Percentiles rank a stretch among this genome's conserved stretches.
phyloP scores from a whole-genome alignment of 2,329 filamentous ascomycete genomes.

The Penicillium nordicum region DNA sequence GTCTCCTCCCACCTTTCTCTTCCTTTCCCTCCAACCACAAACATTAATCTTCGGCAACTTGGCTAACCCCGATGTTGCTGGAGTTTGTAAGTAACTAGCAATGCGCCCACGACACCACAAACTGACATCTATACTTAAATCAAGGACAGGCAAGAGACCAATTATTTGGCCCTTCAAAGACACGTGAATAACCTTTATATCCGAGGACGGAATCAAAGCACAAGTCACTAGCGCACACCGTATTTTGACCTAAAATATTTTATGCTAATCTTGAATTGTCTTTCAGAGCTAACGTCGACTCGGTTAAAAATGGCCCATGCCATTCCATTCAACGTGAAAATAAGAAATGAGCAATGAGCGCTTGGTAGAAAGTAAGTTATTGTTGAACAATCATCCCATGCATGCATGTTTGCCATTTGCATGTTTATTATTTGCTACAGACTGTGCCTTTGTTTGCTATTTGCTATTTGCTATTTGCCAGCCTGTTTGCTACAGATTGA shows the following conservation, averaged over 20 bases:
- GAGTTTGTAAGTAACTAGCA: neutral
- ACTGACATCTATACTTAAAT: neutral
- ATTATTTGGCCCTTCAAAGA: neutral
- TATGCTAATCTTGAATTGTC: neutral
- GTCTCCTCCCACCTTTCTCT: neutral
- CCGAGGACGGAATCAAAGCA: neutral
- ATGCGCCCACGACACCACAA: neutral
- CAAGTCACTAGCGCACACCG: neutral
- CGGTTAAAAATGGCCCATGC: neutral
- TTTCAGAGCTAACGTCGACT: neutral
- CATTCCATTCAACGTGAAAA: neutral
- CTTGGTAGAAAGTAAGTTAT: too few species aligned
- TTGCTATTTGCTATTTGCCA: too few species aligned
- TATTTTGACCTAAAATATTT: neutral
- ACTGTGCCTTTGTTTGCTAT: too few species aligned
- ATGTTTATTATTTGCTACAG: too few species aligned
- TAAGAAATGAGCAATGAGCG: neutral
- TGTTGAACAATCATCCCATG: too few species aligned
- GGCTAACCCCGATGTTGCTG: neutral
- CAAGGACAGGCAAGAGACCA: too few species aligned
- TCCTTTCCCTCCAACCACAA: neutral
- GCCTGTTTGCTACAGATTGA: too few species aligned
- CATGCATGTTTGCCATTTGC: too few species aligned
- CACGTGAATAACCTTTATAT: neutral
- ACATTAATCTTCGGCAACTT: neutral